These are phyloP conservation scores for Hypoxylon sp. DNA, from an alignment of 2,329 filamentous ascomycete species.

Conservation along the genomic window DNA sequence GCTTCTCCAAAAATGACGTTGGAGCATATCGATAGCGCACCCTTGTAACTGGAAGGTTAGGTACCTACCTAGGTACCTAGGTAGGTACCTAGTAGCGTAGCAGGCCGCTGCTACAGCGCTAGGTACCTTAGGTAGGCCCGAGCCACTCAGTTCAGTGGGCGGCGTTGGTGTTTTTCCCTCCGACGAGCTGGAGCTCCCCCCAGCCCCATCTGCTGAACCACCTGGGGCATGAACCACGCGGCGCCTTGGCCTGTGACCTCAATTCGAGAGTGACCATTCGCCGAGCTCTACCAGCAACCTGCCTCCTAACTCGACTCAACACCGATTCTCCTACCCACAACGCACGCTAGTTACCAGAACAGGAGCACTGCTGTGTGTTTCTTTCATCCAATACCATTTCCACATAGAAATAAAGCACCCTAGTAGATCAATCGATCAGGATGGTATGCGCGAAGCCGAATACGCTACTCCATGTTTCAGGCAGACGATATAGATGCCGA, in stretches of 20 bases:
- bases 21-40: conserved; percentile 27
- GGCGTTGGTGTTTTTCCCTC: conserved; percentile 38
- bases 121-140: neutral
- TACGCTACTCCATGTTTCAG: neutral
- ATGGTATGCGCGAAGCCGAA: conserved; percentile 30
- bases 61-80: no score
- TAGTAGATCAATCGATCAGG: conserved; percentile 14
- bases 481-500: conserved; percentile 20
- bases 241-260: conserved; percentile 25
- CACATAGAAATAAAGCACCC: conserved; percentile 8
- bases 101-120: neutral
- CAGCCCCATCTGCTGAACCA: conserved; percentile 1
- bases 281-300: conserved; percentile 19
- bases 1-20: conserved; percentile 35
- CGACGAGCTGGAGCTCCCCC: conserved; percentile 20
- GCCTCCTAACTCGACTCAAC: conserved; percentile 19
- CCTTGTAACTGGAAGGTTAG: neutral
- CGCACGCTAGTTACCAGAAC: conserved; percentile 17
- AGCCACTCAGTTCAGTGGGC: conserved; percentile 11
- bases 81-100: no score
- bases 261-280: conserved; percentile 22
- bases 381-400: conserved; percentile 1
- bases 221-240: no score
- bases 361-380: neutral
- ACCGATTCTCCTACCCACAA: conserved; percentile 16